phyloP scores from a whole-genome alignment of 352 stramenopile species.

The Phytophthora constricta region DNA sequence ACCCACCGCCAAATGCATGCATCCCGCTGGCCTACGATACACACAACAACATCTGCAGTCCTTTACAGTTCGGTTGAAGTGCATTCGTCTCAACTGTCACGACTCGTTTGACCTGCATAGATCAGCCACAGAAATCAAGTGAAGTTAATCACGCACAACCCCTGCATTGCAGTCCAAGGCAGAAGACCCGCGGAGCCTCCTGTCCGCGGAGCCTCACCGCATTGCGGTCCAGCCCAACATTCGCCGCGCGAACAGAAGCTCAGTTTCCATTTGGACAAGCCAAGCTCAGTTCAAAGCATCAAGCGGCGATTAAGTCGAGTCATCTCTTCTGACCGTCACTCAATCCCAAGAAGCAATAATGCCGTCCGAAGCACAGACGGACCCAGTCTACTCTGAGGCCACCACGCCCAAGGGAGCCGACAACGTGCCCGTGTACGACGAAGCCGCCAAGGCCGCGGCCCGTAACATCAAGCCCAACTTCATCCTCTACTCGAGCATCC shows the following conservation, averaged over 20 bases:
- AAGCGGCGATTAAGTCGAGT: background rate
- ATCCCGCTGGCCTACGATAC: background rate
- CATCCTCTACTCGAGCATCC: conserved; percentile 49
- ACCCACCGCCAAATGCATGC: background rate
- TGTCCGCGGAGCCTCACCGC: background rate
- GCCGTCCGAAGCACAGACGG: conserved; percentile 25
- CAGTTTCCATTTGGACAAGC: conserved; percentile 17
- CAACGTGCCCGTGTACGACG: conserved; percentile 25
- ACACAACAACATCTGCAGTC: background rate
- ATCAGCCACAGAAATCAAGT: background rate
- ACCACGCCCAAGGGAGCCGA: conserved; percentile 15
- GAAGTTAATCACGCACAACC: background rate
- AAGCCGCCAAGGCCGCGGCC: conserved; percentile 22
- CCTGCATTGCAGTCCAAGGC: background rate
- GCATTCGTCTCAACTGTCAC: background rate
- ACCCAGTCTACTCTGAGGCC: conserved; percentile 23
- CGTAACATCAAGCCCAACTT: conserved; percentile 34
- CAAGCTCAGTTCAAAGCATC: conserved; percentile 6
- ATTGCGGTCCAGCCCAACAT: background rate
- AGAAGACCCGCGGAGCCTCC: too few relatives aligned
- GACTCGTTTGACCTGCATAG: background rate
- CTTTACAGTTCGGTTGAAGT: background rate
- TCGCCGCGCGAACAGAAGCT: background rate
- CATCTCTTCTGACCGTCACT: background rate
- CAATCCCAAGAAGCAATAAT: conserved; percentile 2